These are phyloP conservation scores for Coemansia sp. DNA, from an alignment of 192 early-diverging fungal species.

Conservation along the genomic window DNA sequence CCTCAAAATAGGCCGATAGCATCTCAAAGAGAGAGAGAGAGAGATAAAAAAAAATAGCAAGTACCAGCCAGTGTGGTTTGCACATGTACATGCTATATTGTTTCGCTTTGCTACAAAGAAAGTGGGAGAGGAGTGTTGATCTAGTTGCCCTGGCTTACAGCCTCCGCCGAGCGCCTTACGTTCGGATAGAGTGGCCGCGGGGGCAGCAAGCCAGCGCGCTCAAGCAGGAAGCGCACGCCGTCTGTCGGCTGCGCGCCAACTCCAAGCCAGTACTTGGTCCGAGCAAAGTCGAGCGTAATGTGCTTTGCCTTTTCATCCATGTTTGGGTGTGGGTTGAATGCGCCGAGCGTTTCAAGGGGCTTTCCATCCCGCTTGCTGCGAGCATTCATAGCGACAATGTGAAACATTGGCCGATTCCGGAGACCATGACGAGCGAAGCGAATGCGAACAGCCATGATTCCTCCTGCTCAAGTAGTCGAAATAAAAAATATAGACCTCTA, in stretches of 20 bases:
- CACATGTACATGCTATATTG: not conserved
- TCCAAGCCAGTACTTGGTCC: slow-evolving; percentile 97
- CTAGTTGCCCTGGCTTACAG: not conserved
- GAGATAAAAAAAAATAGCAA: not conserved
- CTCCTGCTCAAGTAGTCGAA: not conserved
- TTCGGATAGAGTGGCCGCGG: slow-evolving; percentile 49
- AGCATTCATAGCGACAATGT: slow-evolving; percentile 90
- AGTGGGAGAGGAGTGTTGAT: too few species aligned
- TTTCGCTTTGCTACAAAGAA: not conserved
- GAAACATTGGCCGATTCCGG: slow-evolving; percentile 88
- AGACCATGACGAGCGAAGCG: slow-evolving; percentile 91
- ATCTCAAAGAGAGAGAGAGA: too few species aligned
- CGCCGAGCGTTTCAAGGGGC: slow-evolving; percentile 90
- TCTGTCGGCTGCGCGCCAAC: slow-evolving; percentile 97
- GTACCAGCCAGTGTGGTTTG: not conserved
- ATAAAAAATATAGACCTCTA: not conserved
- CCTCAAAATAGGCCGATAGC: not conserved
- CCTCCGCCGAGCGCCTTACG: slow-evolving; percentile 28
- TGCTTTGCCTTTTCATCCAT: slow-evolving; percentile 73
- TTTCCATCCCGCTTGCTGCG: slow-evolving; percentile 82
- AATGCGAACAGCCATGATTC: slow-evolving; percentile 75
- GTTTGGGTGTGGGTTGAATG: slow-evolving; percentile 87
- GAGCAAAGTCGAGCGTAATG: slow-evolving; percentile 82
- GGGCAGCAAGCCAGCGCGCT: slow-evolving; percentile 50
- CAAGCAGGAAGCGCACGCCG: slow-evolving; percentile 84